Conservation (phyloP, 2,329 filamentous ascomycete genomes). For the Fusarium sp. region DNA sequence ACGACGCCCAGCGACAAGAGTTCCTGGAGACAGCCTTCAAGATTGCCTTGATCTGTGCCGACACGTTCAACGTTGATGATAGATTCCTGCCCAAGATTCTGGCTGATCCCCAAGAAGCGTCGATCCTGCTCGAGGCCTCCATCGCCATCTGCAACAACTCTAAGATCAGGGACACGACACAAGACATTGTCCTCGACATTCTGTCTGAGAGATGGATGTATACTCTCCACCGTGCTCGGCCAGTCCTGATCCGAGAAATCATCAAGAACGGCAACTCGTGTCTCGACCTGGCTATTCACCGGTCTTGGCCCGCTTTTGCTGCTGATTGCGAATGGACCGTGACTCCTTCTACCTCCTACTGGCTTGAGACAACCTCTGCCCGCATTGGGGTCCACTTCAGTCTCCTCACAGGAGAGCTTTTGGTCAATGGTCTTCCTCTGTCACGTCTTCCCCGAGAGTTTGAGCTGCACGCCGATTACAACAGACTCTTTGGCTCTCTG, state of each 20-base stretch:
- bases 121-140: constrained; percentile 22
- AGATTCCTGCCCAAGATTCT: neutral
- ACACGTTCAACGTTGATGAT: constrained; percentile 27
- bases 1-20: constrained; percentile 14
- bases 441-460: constrained; percentile 18
- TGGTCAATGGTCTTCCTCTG: constrained; percentile 20
- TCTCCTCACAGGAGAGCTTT: constrained; percentile 19
- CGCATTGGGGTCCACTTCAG: constrained; percentile 10
- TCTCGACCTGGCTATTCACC: constrained; percentile 26
- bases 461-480: constrained; percentile 11
- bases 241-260: neutral
- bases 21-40: constrained; percentile 5
- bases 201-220: constrained; percentile 19
- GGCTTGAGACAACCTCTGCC: constrained; percentile 13
- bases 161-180: neutral
- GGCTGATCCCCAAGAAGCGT: constrained; percentile 6
- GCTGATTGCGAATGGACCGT: neutral
- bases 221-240: constrained; percentile 13
- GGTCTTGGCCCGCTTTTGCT: constrained; percentile 29
- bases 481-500: constrained; percentile 17
- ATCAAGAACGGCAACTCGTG: neutral
- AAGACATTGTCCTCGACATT: neutral
- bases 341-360: constrained; percentile 6
- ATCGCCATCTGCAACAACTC: constrained; percentile 18
- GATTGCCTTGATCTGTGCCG: constrained; percentile 20